Conservation (phyloP, 345 rosid genomes). For the Cardamine chenopodiifolia region DNA sequence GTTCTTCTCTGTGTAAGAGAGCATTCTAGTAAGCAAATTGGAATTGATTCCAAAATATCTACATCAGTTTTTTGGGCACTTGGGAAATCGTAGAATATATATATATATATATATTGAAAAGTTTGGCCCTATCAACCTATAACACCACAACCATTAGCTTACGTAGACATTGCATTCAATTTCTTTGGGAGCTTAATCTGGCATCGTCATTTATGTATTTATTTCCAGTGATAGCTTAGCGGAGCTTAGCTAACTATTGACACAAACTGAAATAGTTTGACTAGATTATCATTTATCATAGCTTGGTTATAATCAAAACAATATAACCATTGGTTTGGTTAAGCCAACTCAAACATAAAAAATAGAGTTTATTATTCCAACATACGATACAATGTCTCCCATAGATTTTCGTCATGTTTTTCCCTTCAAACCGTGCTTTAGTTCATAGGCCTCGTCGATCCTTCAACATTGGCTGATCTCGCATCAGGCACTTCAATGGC, state of each 20-base stretch:
- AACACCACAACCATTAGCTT: background rate
- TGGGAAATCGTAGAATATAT: background rate
- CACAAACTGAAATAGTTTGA: background rate
- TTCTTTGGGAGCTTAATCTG: background rate
- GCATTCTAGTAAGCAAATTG: too few relatives aligned
- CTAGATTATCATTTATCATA: slow-evolving; percentile 9
- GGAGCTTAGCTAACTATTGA: background rate
- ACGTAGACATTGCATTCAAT: background rate
- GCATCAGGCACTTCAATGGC: slow-evolving; percentile 28
- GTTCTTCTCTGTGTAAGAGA: background rate
- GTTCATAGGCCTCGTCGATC: slow-evolving; percentile 6
- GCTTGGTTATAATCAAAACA: slow-evolving; percentile 16
- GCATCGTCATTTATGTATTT: background rate
- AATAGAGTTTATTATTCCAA: slow-evolving; percentile 15
- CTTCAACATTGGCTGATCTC: slow-evolving; percentile 21
- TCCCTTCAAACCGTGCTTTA: slow-evolving; percentile 10
- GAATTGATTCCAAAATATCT: background rate
- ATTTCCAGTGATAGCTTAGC: background rate
- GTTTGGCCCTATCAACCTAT: background rate
- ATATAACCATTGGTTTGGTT: slow-evolving; percentile 20
- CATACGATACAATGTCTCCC: slow-evolving; percentile 22
- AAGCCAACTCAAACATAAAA: slow-evolving; percentile 6
- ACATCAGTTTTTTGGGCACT: background rate
- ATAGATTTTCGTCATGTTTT: background rate
- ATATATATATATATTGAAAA: background rate